Conservation (phyloP, 169 alveolate species). For the Eimeria tenella region DNA sequence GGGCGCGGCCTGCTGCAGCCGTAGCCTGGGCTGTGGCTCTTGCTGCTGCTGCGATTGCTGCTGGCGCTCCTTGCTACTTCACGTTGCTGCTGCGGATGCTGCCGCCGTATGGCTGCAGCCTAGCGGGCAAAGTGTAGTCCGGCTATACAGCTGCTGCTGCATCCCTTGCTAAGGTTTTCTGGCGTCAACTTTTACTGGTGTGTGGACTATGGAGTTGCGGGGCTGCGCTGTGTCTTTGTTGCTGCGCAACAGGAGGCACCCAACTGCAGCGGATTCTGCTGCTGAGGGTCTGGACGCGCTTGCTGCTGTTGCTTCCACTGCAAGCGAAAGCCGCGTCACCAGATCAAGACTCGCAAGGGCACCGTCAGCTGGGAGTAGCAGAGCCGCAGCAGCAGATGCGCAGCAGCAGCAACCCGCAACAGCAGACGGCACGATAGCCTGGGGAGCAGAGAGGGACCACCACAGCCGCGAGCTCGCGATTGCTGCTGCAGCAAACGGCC, state of each 20-base stretch:
- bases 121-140: no score
- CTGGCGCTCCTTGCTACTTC: no score
- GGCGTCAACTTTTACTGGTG: no score
- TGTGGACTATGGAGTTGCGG: neutral
- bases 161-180: no score
- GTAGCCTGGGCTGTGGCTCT: neutral
- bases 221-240: slow-evolving; percentile 5
- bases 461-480: neutral
- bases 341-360: slow-evolving; percentile 2
- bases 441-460: neutral
- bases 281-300: slow-evolving; percentile 45
- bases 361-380: neutral
- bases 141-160: no score
- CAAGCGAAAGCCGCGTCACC: slow-evolving; percentile 50
- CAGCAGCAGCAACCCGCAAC: slow-evolving; percentile 53
- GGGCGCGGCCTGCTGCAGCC: no score
- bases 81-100: neutral
- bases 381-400: neutral
- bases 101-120: neutral
- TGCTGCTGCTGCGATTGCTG: neutral
- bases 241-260: slow-evolving; percentile 46
- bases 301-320: slow-evolving; percentile 73
- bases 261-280: slow-evolving; percentile 63
- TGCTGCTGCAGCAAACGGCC: neutral
- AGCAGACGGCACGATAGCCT: neutral